These are phyloP conservation scores for Rhizopogon vinicolor DNA, from an alignment of 768 basidiomycete species.

Conservation along the genomic window DNA sequence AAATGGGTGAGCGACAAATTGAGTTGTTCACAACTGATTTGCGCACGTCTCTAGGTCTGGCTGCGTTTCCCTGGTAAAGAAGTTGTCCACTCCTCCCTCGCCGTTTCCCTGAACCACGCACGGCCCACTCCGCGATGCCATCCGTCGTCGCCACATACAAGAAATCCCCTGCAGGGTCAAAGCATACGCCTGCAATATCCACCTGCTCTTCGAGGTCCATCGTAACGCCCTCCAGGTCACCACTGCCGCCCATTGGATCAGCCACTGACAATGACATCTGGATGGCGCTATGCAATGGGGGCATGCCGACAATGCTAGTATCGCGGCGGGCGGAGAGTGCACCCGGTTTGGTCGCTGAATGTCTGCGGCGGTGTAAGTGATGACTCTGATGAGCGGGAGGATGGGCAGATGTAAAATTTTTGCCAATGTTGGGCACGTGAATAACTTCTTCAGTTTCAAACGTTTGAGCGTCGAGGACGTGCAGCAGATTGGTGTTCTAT, in stretches of 20 bases:
- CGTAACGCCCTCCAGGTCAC: constrained; percentile 6
- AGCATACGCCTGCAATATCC: constrained; percentile 65
- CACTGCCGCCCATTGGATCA: no score
- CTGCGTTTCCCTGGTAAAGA: not conserved
- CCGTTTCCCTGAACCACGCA: constrained; percentile 65
- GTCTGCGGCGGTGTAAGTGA: no score
- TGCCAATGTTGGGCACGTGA: constrained; percentile 41
- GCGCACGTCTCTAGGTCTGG: not conserved
- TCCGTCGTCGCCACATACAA: constrained; percentile 64
- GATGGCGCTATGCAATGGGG: no score
- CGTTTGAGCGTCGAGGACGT: constrained; percentile 83
- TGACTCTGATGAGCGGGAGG: constrained; percentile 1
- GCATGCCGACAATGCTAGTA: no score
- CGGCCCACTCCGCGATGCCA: constrained; percentile 73
- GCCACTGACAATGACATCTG: no score
- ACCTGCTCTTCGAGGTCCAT: constrained; percentile 1
- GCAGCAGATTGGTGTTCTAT: constrained; percentile 78
- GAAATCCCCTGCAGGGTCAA: constrained; percentile 63
- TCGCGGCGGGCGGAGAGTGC: no score
- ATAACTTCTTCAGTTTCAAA: constrained; percentile 76
- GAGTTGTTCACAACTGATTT: not conserved
- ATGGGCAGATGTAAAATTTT: not conserved
- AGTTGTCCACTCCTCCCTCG: constrained; percentile 55
- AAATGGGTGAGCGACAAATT: not conserved
- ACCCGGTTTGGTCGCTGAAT: no score